A percentile compares a stretch with the other conserved stretches of the same genome.
These are phyloP conservation scores for Flagelloscypha sp. DNA, from an alignment of 768 basidiomycete species.

Conservation along the genomic window DNA sequence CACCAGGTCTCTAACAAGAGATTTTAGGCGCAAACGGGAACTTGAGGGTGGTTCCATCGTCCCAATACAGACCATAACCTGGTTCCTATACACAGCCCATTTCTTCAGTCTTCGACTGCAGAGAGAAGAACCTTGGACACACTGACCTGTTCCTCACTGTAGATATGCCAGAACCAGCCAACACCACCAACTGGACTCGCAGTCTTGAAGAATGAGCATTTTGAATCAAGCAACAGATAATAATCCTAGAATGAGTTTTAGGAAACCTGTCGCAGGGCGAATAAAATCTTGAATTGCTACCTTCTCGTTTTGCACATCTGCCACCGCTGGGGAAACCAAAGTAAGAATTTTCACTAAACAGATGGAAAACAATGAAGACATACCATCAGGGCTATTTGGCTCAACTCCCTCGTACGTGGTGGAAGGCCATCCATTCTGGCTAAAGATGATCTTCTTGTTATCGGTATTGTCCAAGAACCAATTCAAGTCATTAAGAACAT, in stretches of 20 bases:
- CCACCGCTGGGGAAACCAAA: too few species aligned
- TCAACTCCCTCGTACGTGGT: conserved; percentile 51
- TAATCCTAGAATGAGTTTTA: conserved; percentile 37
- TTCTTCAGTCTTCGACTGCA: too few species aligned
- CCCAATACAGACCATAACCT: too few species aligned
- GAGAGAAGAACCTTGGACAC: too few species aligned
- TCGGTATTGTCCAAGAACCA: conserved; percentile 60
- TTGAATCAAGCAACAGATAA: conserved; percentile 51
- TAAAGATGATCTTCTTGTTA: conserved; percentile 70
- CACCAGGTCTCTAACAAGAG: too few species aligned
- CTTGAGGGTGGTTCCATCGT: too few species aligned
- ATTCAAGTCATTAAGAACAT: conserved; percentile 48
- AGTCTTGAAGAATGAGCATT: conserved; percentile 55
- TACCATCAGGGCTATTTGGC: conserved; percentile 50
- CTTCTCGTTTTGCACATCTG: conserved; percentile 53
- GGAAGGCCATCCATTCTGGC: conserved; percentile 77
- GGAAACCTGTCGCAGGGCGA: not conserved
- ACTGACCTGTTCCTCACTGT: conserved; percentile 56
- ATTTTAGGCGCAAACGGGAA: too few species aligned
- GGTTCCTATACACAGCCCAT: too few species aligned
- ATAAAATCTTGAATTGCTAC: conserved; percentile 22
- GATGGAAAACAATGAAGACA: too few species aligned
- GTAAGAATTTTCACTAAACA: too few species aligned
- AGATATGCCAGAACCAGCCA: conserved; percentile 80
- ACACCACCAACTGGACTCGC: conserved; percentile 50